Evolutionary conservation across 2,329 filamentous ascomycete genomes (phyloP), one percentile per base, ranked within the genome.

Genomic region (Gnomoniopsis sp.): DNA sequence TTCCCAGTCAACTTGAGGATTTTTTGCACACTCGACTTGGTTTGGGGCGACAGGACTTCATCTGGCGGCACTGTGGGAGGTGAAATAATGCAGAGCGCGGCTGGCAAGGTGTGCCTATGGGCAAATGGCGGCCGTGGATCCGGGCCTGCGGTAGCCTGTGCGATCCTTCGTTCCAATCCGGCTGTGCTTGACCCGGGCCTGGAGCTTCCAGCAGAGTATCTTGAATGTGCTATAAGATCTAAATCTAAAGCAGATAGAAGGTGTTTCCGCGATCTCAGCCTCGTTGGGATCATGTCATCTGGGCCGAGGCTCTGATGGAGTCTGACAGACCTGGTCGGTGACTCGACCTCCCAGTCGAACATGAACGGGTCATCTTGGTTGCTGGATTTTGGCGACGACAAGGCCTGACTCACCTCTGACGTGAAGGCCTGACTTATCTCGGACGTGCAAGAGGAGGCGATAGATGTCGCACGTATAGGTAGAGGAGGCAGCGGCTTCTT

Each of bases 11-110:
- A 49, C 2, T 57, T 48, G 12, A 66, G 51, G 11, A 67, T 60
- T 57, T 66, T 67, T 19, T 62, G 55, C 19, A 63, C 51, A 55
- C 53, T 53, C 23, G 53, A 53, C 49, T 49, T 62, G n/a, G 65
- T 64, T 48, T 66, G 66, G 2, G 63, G 65, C 4, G 64, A 62
- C n/a, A 64, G 46, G 30, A 62, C 61, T 41, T 63, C 60, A 30
- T 62, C 53, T 7, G 56, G 58, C 33, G 41, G 58, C 3, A 51
- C 46, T 26, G 59, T 59, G n/a, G 59, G 48, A 43, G 58, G 58
- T 34, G 14, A 43, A 22, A 56, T 61, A 22, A 34, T 52, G 23
- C 57, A 30, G 34, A 62, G 15, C 12, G 22, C 46, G 26, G 26
- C 22, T 2, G 38, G 17, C 12, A 30, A 49, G 3, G 44, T 22